Base-by-base conservation (phyloP, 768 basidiomycete genomes). In the Gymnopilus dilepis region DNA sequence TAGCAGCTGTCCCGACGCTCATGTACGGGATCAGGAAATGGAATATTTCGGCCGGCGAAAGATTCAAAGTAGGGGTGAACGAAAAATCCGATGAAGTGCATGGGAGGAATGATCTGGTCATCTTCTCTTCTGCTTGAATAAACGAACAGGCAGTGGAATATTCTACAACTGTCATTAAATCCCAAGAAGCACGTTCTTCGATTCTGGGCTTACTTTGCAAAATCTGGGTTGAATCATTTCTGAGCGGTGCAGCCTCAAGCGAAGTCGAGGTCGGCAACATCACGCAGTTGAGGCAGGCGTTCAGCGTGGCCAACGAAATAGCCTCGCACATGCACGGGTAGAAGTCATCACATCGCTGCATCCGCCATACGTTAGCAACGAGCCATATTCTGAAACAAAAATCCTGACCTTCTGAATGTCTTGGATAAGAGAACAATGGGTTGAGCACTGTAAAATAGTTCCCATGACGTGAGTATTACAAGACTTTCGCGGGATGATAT, bases 291-390 rank as follows among this genome's bases (percentile, higher is more conserved):
- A 48, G 26, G 28, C 47, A 48, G 13, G 47, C 26, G 26, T 48
- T 28, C 47, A 48, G 30, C 28, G 47, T 17, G 30, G 47, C 28
- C 2, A 28, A 17, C 5, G 47, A 28, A 15, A 48, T 15, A 24
- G 17, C n/a, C 2, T 28, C 26, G 47, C 47, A 48, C 47, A 48
- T 48, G 47, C 47, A 48, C 15, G 47, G 47, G 15, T 48, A 48
- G 26, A 48, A 48, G n/a, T 48, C 47, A 48, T 30, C 15, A 30
- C 47, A 48, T 30, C 47, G 47, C 47, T 48, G 47, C 26, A 30
- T 12, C 11, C 2, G 22, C 11, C 22, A 7, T 45, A 11, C 4
- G 8, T 45, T 45, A 45, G 24, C 19, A 21, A 24, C 8, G 11
- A 11, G 22, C 13, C 9, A 6, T 9, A 45, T 45, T 22, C 3